Conservation (phyloP, 169 alveolate genomes). For the Plasmodium ovale region DNA sequence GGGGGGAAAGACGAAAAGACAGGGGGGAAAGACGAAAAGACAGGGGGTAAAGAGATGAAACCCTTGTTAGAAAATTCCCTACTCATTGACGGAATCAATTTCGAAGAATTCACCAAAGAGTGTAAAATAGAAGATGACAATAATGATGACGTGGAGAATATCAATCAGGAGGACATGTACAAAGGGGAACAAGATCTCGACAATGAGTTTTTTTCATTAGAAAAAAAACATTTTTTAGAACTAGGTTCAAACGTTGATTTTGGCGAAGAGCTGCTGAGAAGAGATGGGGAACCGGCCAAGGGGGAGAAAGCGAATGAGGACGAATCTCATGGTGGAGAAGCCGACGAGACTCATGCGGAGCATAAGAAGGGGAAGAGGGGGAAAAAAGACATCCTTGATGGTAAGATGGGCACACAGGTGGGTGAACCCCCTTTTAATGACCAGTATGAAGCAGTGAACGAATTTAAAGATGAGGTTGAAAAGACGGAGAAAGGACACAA, state of each 20-base stretch:
- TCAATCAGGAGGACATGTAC: not conserved
- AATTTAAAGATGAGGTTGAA: not conserved
- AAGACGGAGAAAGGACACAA: not conserved
- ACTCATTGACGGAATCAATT: constrained; percentile 59
- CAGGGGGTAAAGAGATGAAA: not conserved
- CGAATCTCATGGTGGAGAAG: not conserved
- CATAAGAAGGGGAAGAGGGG: not conserved
- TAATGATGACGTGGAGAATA: not conserved
- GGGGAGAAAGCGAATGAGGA: not conserved
- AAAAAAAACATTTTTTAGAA: no score
- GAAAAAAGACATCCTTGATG: not conserved
- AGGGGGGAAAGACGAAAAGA: not conserved
- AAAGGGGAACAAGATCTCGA: not conserved
- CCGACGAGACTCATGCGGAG: not conserved
- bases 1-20: not conserved
- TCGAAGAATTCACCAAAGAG: constrained; percentile 53
- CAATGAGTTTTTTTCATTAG: no score
- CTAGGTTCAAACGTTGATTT: no score
- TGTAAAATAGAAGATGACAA: constrained; percentile 22
- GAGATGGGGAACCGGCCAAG: not conserved
- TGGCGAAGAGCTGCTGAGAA: not conserved
- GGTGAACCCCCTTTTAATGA: not conserved
- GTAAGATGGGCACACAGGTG: not conserved
- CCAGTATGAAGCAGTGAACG: not conserved
- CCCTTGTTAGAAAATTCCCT: not conserved